Evolutionary conservation across 1,139 yeast species (phyloP).

Genomic region (Pichia inconspicua): DNA sequence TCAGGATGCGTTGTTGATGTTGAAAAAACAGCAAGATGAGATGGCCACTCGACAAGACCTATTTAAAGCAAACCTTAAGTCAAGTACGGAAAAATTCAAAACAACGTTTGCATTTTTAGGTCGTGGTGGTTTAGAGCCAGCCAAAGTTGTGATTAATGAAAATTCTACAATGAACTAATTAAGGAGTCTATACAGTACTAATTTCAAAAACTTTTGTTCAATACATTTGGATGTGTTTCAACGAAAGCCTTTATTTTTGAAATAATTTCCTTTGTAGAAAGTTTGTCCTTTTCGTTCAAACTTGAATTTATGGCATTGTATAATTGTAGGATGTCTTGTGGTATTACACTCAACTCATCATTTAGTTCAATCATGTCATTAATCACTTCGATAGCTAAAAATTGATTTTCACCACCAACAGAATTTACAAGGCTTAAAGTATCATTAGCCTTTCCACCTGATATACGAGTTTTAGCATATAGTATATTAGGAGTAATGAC

Average conservation of each 20-base stretch:
- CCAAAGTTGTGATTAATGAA: constrained; percentile 6
- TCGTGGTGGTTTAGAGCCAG: constrained; percentile 67
- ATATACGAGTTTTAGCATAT: constrained; percentile 36
- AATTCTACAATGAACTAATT: background rate
- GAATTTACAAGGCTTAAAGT: constrained; percentile 12
- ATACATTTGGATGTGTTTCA: constrained; percentile 12
- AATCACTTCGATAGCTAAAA: constrained; percentile 85
- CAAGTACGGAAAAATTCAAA: constrained; percentile 60
- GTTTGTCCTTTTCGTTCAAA: constrained; percentile 9
- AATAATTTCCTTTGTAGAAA: constrained; percentile 27
- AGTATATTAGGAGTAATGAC: constrained; percentile 91
- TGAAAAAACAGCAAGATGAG: constrained; percentile 54
- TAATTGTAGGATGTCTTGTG: constrained; percentile 40
- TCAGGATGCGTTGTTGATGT: constrained; percentile 54
- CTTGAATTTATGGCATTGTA: constrained; percentile 14
- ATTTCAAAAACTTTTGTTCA: background rate
- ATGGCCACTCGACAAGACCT: constrained; percentile 55
- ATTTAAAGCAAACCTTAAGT: constrained; percentile 52
- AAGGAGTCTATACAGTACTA: background rate
- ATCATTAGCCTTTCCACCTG: constrained; percentile 8
- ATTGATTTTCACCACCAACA: constrained; percentile 63
- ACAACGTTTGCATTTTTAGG: constrained; percentile 78
- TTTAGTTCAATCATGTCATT: constrained; percentile 77
- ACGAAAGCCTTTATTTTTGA: constrained; percentile 17
- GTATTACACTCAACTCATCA: constrained; percentile 73